Evolutionary conservation across 2,329 filamentous ascomycete species (phyloP).

Genomic region (Colletotrichum chrysophilum): DNA sequence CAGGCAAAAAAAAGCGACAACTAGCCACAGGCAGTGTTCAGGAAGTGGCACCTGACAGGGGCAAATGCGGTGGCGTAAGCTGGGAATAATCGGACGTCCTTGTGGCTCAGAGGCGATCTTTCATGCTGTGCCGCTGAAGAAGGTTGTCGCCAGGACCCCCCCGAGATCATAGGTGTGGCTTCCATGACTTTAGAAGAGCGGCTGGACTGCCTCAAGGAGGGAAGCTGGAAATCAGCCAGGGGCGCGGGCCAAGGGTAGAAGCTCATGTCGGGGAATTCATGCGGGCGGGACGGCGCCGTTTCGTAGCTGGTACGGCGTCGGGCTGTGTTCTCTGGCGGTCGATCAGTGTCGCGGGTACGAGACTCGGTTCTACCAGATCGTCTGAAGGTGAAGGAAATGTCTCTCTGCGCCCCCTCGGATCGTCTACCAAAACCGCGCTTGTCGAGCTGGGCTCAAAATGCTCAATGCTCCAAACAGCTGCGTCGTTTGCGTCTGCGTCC

Average conservation of each 20-base stretch:
- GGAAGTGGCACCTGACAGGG: neutral
- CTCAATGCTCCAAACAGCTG: neutral
- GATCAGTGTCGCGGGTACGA: slow-evolving; percentile 19
- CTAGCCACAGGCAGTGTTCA: slow-evolving; percentile 9
- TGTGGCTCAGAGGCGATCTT: slow-evolving; percentile 22
- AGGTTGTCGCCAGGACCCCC: neutral
- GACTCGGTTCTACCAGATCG: slow-evolving; percentile 18
- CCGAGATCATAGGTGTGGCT: neutral
- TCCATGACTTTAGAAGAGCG: neutral
- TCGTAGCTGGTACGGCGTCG: slow-evolving; percentile 15
- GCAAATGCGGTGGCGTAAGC: slow-evolving; percentile 7
- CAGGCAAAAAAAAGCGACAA: neutral
- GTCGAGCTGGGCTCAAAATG: neutral
- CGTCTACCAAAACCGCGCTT: slow-evolving; percentile 1
- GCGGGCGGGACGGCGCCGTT: slow-evolving; percentile 6
- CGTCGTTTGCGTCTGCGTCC: neutral
- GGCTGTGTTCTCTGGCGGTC: slow-evolving; percentile 2
- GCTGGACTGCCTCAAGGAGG: neutral
- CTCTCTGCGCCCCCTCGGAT: neutral
- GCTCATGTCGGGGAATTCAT: slow-evolving; percentile 6
- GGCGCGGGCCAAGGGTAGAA: neutral
- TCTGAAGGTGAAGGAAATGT: slow-evolving; percentile 6
- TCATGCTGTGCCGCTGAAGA: slow-evolving; percentile 11
- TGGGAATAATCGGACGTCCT: slow-evolving; percentile 2
- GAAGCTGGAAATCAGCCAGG: neutral